These are phyloP conservation scores for Lenwebbia sp. DNA, from an alignment of 345 rosid species.

Conservation along the genomic window DNA sequence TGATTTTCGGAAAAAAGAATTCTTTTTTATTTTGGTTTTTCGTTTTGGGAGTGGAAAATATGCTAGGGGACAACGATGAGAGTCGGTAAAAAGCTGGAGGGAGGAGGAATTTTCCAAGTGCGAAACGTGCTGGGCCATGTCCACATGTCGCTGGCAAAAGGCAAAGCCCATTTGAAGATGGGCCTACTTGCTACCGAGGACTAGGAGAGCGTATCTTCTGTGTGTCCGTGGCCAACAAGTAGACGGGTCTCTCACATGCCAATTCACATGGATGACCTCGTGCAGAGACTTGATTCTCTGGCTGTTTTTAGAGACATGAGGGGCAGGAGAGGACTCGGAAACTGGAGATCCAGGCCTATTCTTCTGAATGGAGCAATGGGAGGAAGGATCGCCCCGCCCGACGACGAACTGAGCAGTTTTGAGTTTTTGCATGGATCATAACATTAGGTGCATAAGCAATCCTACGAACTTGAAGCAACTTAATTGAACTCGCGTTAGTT, in stretches of 20 bases:
- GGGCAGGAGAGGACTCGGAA: background rate
- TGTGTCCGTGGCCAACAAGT: background rate
- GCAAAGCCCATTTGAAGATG: background rate
- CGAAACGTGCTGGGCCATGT: background rate
- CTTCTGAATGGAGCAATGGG: background rate
- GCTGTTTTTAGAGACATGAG: background rate
- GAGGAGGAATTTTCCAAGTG: background rate
- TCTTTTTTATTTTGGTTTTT: background rate
- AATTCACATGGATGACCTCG: background rate
- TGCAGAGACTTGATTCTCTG: background rate
- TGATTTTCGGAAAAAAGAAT: background rate
- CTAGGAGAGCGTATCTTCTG: background rate
- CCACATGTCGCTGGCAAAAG: background rate
- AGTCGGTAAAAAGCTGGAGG: background rate
- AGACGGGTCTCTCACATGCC: background rate
- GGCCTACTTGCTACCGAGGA: background rate
- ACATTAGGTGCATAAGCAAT: background rate
- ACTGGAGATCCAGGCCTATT: background rate
- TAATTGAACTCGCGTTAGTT: background rate
- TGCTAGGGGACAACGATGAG: fast-evolving
- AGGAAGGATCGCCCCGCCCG: background rate
- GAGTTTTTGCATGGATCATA: background rate
- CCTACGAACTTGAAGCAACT: background rate
- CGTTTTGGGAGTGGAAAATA: background rate
- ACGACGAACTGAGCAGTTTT: background rate